A percentile compares a stretch with the other conserved stretches of the same genome.
Evolutionary conservation across 257 asterid species (phyloP).

Genomic region (Plantago elongata): DNA sequence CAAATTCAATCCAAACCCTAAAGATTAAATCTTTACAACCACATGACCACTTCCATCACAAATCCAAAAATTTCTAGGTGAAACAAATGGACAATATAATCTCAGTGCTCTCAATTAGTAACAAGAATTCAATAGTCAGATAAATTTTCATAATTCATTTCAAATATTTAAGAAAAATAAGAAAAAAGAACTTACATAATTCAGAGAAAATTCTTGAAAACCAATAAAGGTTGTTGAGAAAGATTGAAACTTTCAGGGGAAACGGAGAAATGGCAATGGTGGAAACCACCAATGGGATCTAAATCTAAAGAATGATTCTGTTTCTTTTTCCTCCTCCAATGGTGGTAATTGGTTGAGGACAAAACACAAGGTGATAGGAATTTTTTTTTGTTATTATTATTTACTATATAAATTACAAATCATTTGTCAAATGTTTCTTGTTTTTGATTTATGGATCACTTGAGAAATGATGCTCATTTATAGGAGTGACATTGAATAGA

Average conservation of each 20-base stretch:
- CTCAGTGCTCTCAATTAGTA: slow-evolving; percentile 22
- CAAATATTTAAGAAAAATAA: neutral
- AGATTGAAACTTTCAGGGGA: neutral
- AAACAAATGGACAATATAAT: too few relatives aligned
- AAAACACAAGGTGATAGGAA: neutral
- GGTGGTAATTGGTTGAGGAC: slow-evolving; percentile 26
- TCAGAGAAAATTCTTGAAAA: neutral
- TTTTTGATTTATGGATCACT: too few relatives aligned
- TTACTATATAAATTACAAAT: too few relatives aligned
- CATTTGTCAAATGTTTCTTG: too few relatives aligned
- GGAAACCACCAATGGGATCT: slow-evolving; percentile 1
- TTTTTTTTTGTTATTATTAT: too few relatives aligned
- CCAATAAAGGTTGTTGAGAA: neutral
- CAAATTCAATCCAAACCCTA: slow-evolving; percentile 19
- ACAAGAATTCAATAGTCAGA: neutral
- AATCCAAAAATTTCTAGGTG: neutral
- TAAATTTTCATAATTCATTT: neutral
- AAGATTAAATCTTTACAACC: slow-evolving; percentile 22
- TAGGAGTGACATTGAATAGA: too few relatives aligned
- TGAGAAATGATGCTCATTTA: too few relatives aligned
- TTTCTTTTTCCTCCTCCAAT: slow-evolving; percentile 26
- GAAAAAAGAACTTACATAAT: neutral
- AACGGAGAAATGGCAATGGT: neutral
- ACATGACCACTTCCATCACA: slow-evolving; percentile 7
- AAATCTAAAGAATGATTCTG: neutral